These are phyloP conservation scores for Yamadazyma dendronema DNA, from an alignment of 1,139 yeast genomes.

Conservation along the genomic window DNA sequence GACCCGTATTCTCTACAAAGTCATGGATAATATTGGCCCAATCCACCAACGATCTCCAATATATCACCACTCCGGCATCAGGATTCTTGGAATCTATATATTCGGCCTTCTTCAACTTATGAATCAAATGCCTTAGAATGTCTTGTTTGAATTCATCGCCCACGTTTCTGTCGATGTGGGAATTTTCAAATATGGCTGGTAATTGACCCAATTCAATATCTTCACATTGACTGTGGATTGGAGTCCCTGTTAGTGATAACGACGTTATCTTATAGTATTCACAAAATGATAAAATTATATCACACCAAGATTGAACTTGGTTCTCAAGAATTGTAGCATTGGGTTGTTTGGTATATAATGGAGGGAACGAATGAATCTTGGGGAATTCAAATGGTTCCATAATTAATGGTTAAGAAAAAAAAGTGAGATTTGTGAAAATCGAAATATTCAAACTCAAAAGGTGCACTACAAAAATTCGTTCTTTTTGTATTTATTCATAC, in stretches of 20 bases:
- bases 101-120: slow-evolving; percentile 49
- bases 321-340: slow-evolving; percentile 75
- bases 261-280: slow-evolving; percentile 49
- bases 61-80: slow-evolving; percentile 50
- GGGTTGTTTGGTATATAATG: slow-evolving; percentile 87
- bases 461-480: neutral
- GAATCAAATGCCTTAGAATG: slow-evolving; percentile 59
- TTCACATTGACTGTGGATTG: slow-evolving; percentile 27
- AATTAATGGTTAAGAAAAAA: neutral
- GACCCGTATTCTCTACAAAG: slow-evolving; percentile 69
- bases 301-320: slow-evolving; percentile 56
- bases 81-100: slow-evolving; percentile 46
- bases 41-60: slow-evolving; percentile 71
- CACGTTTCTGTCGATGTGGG: slow-evolving; percentile 50
- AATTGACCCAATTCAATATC: slow-evolving; percentile 18
- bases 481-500: slow-evolving; percentile 4
- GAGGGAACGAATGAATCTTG: slow-evolving; percentile 82
- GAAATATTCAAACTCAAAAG: too few relatives aligned
- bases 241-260: slow-evolving; percentile 30
- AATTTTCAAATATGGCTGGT: slow-evolving; percentile 48
- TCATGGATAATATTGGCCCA: slow-evolving; percentile 63
- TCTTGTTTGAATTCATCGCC: slow-evolving; percentile 53
- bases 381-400: slow-evolving; percentile 49
- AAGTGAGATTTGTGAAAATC: too few relatives aligned
- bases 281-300: slow-evolving; percentile 54